Percentiles rank a stretch among this genome's conserved stretches.
Conservation (phyloP, 352 stramenopile genomes). For the Pythium grandisporangium region DNA sequence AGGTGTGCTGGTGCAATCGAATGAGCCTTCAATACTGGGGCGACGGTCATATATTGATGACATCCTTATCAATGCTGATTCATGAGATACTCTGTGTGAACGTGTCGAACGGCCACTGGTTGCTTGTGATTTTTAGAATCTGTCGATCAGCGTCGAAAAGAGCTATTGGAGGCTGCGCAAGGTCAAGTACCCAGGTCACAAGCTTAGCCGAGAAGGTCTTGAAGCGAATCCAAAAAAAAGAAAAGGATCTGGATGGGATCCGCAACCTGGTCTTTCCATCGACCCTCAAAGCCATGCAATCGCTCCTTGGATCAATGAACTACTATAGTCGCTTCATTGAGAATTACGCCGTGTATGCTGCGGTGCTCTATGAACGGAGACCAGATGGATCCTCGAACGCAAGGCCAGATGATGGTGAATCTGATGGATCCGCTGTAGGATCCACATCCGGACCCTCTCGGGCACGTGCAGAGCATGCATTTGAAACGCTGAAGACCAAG, state of each 20-base stretch:
- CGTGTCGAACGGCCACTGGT: constrained; percentile 5
- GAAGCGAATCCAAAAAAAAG: background rate
- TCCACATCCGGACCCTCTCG: background rate
- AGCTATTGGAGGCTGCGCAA: constrained; percentile 5
- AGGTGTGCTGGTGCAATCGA: background rate
- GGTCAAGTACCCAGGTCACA: constrained; percentile 11
- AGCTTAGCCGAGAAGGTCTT: background rate
- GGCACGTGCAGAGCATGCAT: background rate
- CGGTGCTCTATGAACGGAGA: constrained; percentile 7
- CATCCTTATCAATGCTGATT: constrained; percentile 4
- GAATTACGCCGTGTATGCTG: constrained; percentile 7
- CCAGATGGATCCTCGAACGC: constrained; percentile 1
- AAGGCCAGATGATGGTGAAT: background rate
- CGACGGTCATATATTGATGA: constrained; percentile 16
- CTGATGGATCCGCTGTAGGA: no score
- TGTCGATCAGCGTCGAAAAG: constrained; percentile 15
- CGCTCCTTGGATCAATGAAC: constrained; percentile 9
- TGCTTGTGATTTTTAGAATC: constrained; percentile 5
- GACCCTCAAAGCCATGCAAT: constrained; percentile 9
- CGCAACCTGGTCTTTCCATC: constrained; percentile 1
- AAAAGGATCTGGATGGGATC: constrained; percentile 8
- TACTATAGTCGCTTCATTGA: constrained; percentile 15
- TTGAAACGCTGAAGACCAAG: constrained; percentile 4
- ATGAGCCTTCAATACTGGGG: background rate
- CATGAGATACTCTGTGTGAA: constrained; percentile 8